Evolutionary conservation across 495 filamentous ascomycete genomes (phyloP).

Genomic region (Penicillium canariense): DNA sequence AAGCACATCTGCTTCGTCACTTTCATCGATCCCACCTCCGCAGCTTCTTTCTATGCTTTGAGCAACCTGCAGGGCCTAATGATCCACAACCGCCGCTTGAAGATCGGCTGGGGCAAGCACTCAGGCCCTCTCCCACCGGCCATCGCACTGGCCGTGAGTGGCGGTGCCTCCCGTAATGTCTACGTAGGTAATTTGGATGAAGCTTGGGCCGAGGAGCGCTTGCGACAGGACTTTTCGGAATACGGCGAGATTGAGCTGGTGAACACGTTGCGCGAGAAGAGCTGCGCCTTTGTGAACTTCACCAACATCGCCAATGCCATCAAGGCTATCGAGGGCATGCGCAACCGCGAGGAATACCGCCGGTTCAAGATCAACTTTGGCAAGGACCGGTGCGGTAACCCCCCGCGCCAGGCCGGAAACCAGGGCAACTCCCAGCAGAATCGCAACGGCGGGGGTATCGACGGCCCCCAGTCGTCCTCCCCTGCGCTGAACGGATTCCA

Average conservation of each 20-base stretch:
- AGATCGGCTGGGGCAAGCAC: slow-evolving; percentile 99
- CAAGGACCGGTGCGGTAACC: slow-evolving; percentile 96
- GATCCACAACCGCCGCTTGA: slow-evolving; percentile 97
- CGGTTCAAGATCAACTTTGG: slow-evolving; percentile 99
- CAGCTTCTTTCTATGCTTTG: slow-evolving; percentile 94
- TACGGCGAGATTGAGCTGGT: slow-evolving; percentile 98
- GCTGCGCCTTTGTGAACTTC: slow-evolving; percentile 98
- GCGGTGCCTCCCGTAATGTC: slow-evolving; percentile 90
- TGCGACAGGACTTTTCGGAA: slow-evolving; percentile 95
- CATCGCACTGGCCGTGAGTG: slow-evolving; percentile 93
- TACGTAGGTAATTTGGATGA: slow-evolving; percentile 98
- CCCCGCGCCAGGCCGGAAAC: slow-evolving; percentile 76
- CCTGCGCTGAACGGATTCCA: slow-evolving; percentile 49
- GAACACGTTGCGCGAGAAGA: slow-evolving; percentile 96
- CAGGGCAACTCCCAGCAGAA: slow-evolving; percentile 53
- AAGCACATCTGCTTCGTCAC: slow-evolving; percentile 99
- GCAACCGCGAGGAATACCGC: slow-evolving; percentile 91
- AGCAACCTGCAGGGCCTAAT: slow-evolving; percentile 97
- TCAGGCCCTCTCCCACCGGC: slow-evolving; percentile 95
- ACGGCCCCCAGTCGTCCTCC: slow-evolving; percentile 64
- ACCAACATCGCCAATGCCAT: slow-evolving; percentile 99
- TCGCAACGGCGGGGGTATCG: slow-evolving; percentile 49
- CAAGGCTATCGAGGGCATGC: slow-evolving; percentile 95
- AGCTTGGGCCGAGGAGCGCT: slow-evolving; percentile 91
- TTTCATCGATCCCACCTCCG: slow-evolving; percentile 97